Evolutionary conservation across 306 rosid species (phyloP).

Genomic region (Medicago ruthenica): DNA sequence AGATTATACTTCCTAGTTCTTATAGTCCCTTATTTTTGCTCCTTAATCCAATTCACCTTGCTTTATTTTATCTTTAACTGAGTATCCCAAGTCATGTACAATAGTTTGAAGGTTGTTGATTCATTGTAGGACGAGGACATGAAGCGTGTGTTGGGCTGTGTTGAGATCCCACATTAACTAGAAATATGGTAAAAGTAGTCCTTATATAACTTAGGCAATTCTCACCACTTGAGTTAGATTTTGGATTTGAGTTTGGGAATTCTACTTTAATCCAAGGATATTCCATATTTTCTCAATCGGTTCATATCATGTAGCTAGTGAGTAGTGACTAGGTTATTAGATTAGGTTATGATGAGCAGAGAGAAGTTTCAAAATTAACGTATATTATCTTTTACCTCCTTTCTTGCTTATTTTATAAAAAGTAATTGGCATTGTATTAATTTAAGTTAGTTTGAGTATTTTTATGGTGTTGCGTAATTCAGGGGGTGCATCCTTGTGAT

Average conservation of each 20-base stretch:
- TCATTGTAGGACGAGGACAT: not conserved
- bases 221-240: not conserved
- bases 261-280: not conserved
- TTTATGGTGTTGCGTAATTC: conserved; percentile 31
- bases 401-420: not conserved
- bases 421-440: conserved; percentile 1
- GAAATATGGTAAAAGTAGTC: not conserved
- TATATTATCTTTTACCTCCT: not conserved
- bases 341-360: conserved; percentile 7
- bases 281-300: not conserved
- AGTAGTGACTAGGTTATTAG: conserved; percentile 23
- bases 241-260: conserved; percentile 2
- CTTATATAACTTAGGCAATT: conserved; percentile 4
- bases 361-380: conserved; percentile 26
- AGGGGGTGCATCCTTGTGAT: conserved; percentile 96
- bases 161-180: not conserved
- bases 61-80: not conserved
- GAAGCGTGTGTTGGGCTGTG: not conserved
- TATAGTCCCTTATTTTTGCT: not conserved
- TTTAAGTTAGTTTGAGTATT: not conserved
- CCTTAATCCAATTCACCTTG: not conserved
- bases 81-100: not conserved
- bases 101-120: conserved; percentile 17
- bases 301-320: not conserved
- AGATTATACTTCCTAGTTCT: not conserved